phyloP scores from a whole-genome alignment of 305 asterid species.

The Solanum aculeatissimum region DNA sequence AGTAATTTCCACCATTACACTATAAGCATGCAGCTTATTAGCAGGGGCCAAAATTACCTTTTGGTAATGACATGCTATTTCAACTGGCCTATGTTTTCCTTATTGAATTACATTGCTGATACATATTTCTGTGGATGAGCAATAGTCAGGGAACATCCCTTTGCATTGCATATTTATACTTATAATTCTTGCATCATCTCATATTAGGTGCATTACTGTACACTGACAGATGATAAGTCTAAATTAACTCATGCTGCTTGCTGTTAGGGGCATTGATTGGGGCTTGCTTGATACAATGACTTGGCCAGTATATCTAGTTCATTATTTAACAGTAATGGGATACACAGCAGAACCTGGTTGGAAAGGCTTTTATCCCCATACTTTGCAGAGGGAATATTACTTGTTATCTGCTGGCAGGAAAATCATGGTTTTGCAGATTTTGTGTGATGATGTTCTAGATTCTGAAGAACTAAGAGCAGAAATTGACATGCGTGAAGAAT shows the following conservation, averaged over 20 bases:
- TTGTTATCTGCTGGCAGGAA: slow-evolving; percentile 69
- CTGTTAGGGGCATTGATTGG: slow-evolving; percentile 76
- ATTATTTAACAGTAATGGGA: slow-evolving; percentile 61
- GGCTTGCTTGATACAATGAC: slow-evolving; percentile 82
- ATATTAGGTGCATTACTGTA: neutral
- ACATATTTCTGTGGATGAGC: neutral
- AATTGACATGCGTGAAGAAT: slow-evolving; percentile 62
- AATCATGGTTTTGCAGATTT: slow-evolving; percentile 60
- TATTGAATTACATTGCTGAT: neutral
- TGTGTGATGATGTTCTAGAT: slow-evolving; percentile 74
- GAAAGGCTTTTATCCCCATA: slow-evolving; percentile 57
- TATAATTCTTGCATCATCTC: neutral
- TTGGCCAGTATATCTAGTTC: slow-evolving; percentile 78
- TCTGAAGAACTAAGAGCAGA: slow-evolving; percentile 75
- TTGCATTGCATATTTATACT: neutral
- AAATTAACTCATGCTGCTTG: neutral
- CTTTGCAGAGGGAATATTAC: slow-evolving; percentile 72
- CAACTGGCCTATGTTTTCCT: neutral
- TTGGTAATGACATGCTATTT: neutral
- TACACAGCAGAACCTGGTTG: slow-evolving; percentile 45
- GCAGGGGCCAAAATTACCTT: neutral
- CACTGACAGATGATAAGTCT: neutral
- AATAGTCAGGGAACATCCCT: neutral
- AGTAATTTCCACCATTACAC: neutral
- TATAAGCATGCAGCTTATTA: neutral